phyloP scores from a whole-genome alignment of 2,329 filamentous ascomycete genomes.

The Knoxdaviesia capensis region DNA sequence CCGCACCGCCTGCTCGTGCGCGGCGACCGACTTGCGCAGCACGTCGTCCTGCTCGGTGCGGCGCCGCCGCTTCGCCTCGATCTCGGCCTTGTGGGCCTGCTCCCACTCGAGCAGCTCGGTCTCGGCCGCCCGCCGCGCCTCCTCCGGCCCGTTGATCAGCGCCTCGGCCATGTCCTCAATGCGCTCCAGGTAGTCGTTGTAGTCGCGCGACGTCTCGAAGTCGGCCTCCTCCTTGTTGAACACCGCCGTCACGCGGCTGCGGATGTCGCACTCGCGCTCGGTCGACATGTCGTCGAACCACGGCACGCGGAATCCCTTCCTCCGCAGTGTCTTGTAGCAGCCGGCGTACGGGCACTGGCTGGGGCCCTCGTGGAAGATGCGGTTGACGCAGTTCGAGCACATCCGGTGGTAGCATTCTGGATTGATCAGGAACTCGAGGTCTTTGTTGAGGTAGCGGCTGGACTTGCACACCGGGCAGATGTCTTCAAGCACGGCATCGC shows the following conservation, averaged over 20 bases:
- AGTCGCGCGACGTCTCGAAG: conserved; percentile 66
- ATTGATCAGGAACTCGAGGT: conserved; percentile 91
- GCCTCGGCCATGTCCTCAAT: conserved; percentile 85
- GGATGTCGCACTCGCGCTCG: conserved; percentile 85
- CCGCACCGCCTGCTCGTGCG: conserved; percentile 46
- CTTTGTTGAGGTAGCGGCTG: conserved; percentile 80
- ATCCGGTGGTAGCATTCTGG: conserved; percentile 98
- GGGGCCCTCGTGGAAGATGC: conserved; percentile 81
- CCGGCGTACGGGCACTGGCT: conserved; percentile 81
- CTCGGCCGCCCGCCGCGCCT: conserved; percentile 31
- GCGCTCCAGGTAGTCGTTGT: conserved; percentile 86
- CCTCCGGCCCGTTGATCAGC: conserved; percentile 51
- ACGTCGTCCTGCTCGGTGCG: conserved; percentile 35
- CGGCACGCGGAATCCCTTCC: conserved; percentile 64
- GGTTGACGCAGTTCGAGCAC: conserved; percentile 89
- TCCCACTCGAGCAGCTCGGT: conserved; percentile 38
- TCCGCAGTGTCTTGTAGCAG: conserved; percentile 71
- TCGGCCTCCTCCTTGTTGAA: conserved; percentile 85
- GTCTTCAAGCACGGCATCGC: conserved; percentile 27
- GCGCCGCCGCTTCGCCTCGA: conserved; percentile 37
- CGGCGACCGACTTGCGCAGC: conserved; percentile 32
- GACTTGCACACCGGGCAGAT: conserved; percentile 97
- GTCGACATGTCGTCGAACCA: conserved; percentile 79
- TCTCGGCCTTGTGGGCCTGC: conserved; percentile 47
- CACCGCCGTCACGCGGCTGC: conserved; percentile 52